Evolutionary conservation across 768 basidiomycete species (phyloP), one percentile per base, ranked within the genome.

Genomic region (Xerocomellus intermedius): DNA sequence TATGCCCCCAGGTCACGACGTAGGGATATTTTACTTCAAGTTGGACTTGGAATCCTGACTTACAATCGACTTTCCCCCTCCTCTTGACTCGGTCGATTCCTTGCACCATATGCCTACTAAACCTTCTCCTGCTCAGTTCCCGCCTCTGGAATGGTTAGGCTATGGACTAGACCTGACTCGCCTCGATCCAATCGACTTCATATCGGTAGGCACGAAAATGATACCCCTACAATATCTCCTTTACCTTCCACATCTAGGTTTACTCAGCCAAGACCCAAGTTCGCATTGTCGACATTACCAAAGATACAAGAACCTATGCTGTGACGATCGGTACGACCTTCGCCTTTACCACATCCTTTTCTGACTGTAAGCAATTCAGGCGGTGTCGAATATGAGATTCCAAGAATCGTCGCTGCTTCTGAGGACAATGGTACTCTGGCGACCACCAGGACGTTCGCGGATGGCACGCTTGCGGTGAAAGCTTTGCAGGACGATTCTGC

Each of bases 81-180:
- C 33, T 33, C 33, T 16, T 36, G 32, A 12, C 13, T 32, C 5
- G 32, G 12, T 4, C 32, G 3, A 14, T 43, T 24, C 26, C 26
- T 10, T n/a, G 17, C 9, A 43, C 17, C 19, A 21, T n/a, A 45
- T 53, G 52, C 41, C 52, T n/a, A n/a, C 30, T 10, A 14, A 48
- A 33, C 21, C n/a, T 21, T 17, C 36, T 37, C 36, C 17, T n/a
- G 8, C 33, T 22, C 39, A 51, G n/a, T 55, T 55, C 12, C 54
- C 49, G 35, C 49, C 54, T 12, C 26, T 55, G 42, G 42, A 36
- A n/a, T 51, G 49, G 48, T n/a, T 55, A 3, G 54, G 54, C 14
- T 55, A 26, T 39, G 54, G 54, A 4, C 7, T 55, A 37, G 41
- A 55, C 37, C 42, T 55, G 13, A 41, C 54, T 39, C 42, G 36